Evolutionary conservation across 257 asterid species (phyloP), one percentile per base, ranked within the genome.

Genomic region (Fraxinus americana): DNA sequence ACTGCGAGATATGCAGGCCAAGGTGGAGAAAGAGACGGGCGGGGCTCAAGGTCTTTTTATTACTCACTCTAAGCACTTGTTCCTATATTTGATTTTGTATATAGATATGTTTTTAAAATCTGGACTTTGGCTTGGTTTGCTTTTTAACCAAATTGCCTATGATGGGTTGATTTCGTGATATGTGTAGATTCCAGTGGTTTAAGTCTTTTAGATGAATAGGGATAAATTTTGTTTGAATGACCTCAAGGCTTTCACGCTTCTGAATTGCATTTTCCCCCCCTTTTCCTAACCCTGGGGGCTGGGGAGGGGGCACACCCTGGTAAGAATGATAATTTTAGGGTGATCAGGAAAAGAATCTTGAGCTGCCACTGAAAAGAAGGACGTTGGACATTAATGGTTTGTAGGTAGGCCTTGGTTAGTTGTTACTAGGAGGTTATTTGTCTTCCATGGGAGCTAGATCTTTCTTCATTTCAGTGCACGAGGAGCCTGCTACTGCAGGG

Each of bases 1-100:
- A 11, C 79, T 84, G 29, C 85, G 85, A 73, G 83, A 57, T 67
- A 80, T 80, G 76, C 83, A 80, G 79, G 80, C 83, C 36, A 80
- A 80, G 67, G 80, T 75, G 19, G 82, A 82, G 85, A 82, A 82
- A 70, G 88, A 81, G 59, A 73, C 75, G 81, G 79, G 67, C 35
- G 57, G 63, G 1, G 82, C 41, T 19, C 70, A 81, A 81, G 88
- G 88, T 84, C 43, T 75, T 63, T 63, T 27, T 27, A 11, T 8
- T 61, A 25, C 34, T 10, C 69, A 27, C 66, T 63, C 8, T 25
- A 63, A 9, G 35, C 17, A 63, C 16, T 27, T 63, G 36, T 63
- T 48, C 7, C n/a, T 48, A 57, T 0, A 57, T 57, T 27, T 63
- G 17, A 63, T 9, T 9, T 61, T 61, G 4, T 61, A 61, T 61